Conservation (phyloP, 1,284 basidiomycete species). For the Moesziomyces sp. region DNA sequence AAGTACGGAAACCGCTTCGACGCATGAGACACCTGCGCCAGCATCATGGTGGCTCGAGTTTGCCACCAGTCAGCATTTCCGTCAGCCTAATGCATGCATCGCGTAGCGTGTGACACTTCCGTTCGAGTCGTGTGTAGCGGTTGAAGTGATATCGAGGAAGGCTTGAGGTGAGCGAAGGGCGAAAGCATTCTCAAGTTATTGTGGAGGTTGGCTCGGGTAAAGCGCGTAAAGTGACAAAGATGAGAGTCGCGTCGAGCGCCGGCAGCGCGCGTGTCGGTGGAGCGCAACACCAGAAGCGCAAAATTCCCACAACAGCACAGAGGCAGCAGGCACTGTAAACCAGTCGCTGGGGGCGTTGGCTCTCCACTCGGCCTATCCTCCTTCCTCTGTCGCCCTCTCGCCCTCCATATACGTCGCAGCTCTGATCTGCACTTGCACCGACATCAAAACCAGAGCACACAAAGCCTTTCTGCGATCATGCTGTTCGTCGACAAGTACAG, state of each 20-base stretch:
- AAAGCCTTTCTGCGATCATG: constrained; percentile 27
- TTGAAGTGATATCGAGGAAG: too few relatives aligned
- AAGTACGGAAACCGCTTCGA: neutral
- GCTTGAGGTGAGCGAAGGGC: too few relatives aligned
- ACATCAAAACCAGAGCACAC: neutral
- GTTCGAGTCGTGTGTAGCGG: too few relatives aligned
- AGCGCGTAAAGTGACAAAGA: neutral
- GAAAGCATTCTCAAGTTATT: neutral
- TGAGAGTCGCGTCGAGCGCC: neutral
- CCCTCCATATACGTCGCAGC: neutral
- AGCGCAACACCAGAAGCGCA: neutral
- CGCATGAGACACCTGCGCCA: neutral
- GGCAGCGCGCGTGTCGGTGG: neutral
- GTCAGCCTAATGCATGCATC: too few relatives aligned
- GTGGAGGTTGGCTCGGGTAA: neutral
- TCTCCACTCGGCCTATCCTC: neutral
- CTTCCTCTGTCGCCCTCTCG: neutral
- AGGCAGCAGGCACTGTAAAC: too few relatives aligned
- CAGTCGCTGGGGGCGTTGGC: neutral
- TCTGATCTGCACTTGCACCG: neutral
- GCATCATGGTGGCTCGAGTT: neutral
- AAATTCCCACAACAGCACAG: neutral
- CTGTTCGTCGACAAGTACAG: constrained; percentile 76
- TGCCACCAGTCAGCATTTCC: too few relatives aligned
- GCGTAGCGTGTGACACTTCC: too few relatives aligned